Evolutionary conservation across 441 rosid species (phyloP).

Genomic region (Gossypium schwendimanii): DNA sequence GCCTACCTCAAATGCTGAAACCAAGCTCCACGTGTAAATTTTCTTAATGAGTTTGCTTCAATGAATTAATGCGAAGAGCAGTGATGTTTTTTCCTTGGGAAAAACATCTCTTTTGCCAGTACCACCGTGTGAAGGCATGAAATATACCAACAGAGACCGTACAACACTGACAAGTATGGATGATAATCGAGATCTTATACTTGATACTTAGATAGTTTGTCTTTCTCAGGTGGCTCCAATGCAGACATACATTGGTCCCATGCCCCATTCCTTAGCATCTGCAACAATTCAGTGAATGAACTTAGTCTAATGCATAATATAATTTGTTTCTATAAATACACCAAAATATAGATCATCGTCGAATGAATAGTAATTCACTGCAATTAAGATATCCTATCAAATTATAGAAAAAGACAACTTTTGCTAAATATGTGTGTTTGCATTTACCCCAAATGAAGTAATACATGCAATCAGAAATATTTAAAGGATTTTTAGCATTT

Average conservation of each 20-base stretch:
- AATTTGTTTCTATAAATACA: background rate
- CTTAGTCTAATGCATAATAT: background rate
- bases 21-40: background rate
- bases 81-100: background rate
- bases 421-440: background rate
- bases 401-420: background rate
- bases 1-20: background rate
- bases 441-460: background rate
- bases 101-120: background rate
- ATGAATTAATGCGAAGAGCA: background rate
- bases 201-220: slow-evolving; percentile 77
- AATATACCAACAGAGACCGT: slow-evolving; percentile 13
- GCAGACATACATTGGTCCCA: slow-evolving; percentile 88
- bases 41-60: too few species aligned
- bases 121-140: slow-evolving; percentile 16
- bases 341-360: background rate
- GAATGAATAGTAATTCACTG: background rate
- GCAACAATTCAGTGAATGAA: slow-evolving; percentile 16
- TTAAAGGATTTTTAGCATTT: slow-evolving; percentile 2
- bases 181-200: slow-evolving; percentile 28
- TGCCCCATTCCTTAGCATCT: slow-evolving; percentile 82
- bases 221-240: slow-evolving; percentile 82
- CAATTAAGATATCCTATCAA: background rate
- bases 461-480: background rate
- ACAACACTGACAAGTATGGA: slow-evolving; percentile 9